Evolutionary conservation across 2,329 filamentous ascomycete genomes (phyloP).

Genomic region (Monosporascus sp.): DNA sequence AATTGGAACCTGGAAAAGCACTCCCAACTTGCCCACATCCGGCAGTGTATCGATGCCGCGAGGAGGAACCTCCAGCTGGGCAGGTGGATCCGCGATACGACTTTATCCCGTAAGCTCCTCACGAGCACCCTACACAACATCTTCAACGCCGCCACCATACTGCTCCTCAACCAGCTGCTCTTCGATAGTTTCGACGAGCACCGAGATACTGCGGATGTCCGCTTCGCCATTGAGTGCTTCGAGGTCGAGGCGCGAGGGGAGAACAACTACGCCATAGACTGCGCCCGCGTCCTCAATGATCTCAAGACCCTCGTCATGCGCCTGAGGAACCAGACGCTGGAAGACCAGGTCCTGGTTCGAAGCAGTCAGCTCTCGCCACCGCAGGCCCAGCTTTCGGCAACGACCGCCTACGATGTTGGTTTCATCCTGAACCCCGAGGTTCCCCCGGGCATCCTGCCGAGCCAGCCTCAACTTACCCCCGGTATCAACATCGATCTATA

Average conservation of each 20-base stretch:
- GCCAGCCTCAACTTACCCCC: neutral
- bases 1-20: constrained; percentile 22
- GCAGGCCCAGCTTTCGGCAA: neutral
- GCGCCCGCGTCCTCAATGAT: constrained; percentile 32
- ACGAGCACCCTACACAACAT: constrained; percentile 42
- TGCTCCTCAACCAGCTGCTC: constrained; percentile 40
- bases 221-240: constrained; percentile 37
- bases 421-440: constrained; percentile 9
- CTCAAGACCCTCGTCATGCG: constrained; percentile 30
- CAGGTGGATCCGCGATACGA: constrained; percentile 31
- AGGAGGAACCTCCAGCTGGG: constrained; percentile 40
- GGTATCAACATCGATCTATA: neutral
- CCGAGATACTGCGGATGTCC: constrained; percentile 26
- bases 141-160: constrained; percentile 44
- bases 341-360: neutral
- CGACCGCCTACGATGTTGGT: constrained; percentile 8
- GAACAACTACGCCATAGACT: constrained; percentile 33
- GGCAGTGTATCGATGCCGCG: constrained; percentile 37
- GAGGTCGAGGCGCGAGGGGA: constrained; percentile 32
- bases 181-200: constrained; percentile 25
- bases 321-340: constrained; percentile 13
- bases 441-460: neutral
- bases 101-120: constrained; percentile 33
- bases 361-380: neutral
- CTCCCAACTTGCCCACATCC: constrained; percentile 25